Conservation (phyloP, 2,329 filamentous ascomycete genomes). For the Colletotrichum sp. region DNA sequence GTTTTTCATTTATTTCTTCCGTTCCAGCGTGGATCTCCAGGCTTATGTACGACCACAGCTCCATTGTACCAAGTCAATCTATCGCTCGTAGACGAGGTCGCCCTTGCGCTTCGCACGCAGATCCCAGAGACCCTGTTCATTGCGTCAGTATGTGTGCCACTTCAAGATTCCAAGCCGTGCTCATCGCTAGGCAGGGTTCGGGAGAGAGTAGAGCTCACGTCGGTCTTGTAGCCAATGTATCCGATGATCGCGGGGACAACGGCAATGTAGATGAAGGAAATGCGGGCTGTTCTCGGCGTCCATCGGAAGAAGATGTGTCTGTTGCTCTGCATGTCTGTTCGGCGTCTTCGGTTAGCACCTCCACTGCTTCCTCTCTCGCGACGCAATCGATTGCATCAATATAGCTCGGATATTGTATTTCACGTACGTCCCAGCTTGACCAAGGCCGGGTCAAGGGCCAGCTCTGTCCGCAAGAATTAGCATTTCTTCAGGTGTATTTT, state of each 20-base stretch:
- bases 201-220: slow-evolving; percentile 67
- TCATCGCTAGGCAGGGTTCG: not conserved
- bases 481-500: not conserved
- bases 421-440: slow-evolving; percentile 51
- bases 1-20: not conserved
- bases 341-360: slow-evolving; percentile 24
- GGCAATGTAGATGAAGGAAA: slow-evolving; percentile 79
- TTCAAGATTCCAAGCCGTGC: too few species aligned
- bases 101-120: slow-evolving; percentile 87
- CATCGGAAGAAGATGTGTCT: slow-evolving; percentile 96
- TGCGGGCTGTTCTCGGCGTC: slow-evolving; percentile 81
- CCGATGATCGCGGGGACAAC: slow-evolving; percentile 75
- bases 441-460: slow-evolving; percentile 53
- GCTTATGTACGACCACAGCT: slow-evolving; percentile 46
- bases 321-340: slow-evolving; percentile 78
- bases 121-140: slow-evolving; percentile 79
- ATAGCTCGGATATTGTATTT: not conserved
- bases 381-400: not conserved
- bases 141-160: slow-evolving; percentile 12
- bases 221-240: slow-evolving; percentile 77
- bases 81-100: slow-evolving; percentile 84
- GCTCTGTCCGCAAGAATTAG: slow-evolving; percentile 34
- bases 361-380: not conserved
- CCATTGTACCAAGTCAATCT: slow-evolving; percentile 26
- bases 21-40: not conserved